A percentile compares a stretch with the other conserved stretches of the same genome.
Evolutionary conservation across 2,329 filamentous ascomycete genomes (phyloP).

Genomic region (Venturia oleaginea): DNA sequence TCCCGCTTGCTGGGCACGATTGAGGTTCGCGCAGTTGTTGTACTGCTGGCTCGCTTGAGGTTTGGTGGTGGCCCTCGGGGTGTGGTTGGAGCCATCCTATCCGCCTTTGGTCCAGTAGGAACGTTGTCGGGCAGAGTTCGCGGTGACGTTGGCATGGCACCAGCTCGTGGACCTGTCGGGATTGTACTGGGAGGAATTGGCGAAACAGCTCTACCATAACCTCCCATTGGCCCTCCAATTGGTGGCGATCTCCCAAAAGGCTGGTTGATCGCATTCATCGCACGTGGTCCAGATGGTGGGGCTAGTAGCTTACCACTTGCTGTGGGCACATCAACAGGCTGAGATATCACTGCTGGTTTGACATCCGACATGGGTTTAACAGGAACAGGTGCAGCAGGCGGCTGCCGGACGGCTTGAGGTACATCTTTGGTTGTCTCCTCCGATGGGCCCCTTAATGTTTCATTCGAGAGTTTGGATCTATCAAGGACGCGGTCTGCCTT

Average conservation of each 20-base stretch:
- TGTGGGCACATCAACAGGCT: not conserved
- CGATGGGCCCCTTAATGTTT: not conserved
- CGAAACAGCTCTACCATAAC: slow-evolving; percentile 5
- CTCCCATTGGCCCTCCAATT: slow-evolving; percentile 4
- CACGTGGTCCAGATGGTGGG: slow-evolving; percentile 13
- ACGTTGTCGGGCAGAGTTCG: slow-evolving; percentile 21
- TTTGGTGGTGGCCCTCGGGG: slow-evolving; percentile 7
- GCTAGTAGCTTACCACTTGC: not conserved
- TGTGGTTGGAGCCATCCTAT: slow-evolving; percentile 14
- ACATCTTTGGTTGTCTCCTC: slow-evolving; percentile 16
- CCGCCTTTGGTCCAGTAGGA: slow-evolving; percentile 33
- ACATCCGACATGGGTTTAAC: not conserved
- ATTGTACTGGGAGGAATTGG: slow-evolving; percentile 21
- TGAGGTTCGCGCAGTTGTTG: not conserved
- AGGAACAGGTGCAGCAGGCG: not conserved
- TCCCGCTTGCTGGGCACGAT: slow-evolving; percentile 38
- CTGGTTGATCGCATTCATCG: slow-evolving; percentile 13
- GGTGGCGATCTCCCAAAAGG: slow-evolving; percentile 10
- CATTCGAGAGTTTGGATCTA: slow-evolving; percentile 23
- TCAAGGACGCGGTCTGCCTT: slow-evolving; percentile 26
- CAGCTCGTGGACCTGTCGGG: slow-evolving; percentile 32
- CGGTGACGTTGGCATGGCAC: slow-evolving; percentile 14
- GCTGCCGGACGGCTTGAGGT: not conserved
- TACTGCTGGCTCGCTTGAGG: not conserved
- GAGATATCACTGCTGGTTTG: not conserved